Evolutionary conservation across 2,329 filamentous ascomycete genomes (phyloP), one percentile per base, ranked within the genome.

Genomic region (Monosporascus sp.): DNA sequence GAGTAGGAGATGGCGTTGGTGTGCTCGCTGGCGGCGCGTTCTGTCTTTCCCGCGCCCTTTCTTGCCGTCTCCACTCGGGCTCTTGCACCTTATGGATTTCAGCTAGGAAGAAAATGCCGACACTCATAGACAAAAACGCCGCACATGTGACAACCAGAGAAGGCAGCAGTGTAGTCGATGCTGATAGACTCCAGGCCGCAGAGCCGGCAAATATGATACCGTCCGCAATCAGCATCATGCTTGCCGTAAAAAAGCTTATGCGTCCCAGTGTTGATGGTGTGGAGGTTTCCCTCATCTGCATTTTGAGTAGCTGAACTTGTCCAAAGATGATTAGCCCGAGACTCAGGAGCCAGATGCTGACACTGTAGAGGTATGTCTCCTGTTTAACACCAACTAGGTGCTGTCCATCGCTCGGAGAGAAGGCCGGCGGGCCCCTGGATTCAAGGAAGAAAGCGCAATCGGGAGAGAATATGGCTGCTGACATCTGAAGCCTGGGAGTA

Each of bases 401-500:
- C 8, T 77, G 70, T 1, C 77, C 78, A 35, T 83, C 78, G 5
- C 67, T 67, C 0, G 75, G 71, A 0, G 79, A 63, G 55, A 76
- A 84, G 15, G 74, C 70, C 0, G 84, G 84, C 2, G 84, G 81
- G 0, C 85, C 85, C 61, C 82, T 84, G 15, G 81, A 81, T 62
- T 86, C 82, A 37, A 88, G 71, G 55, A 86, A 85, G 67, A 82
- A 87, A 4, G 77, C 80, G 61, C 85, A 88, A 65, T 88, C 85
- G 1, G 85, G 85, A 11, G 85, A 88, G 69, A 83, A 87, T 18
- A 87, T 72, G 22, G 87, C 76, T 6, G 80, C 74, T 2, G 85
- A 86, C 72, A 87, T 80, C 52, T 80, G 76, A 31, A 88, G 73
- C 31, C 71, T 74, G 3, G 85, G 84, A 7, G 80, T 68, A n/a